These are phyloP conservation scores for Aspergillus udagawae DNA, from an alignment of 2,329 filamentous ascomycete species.

Conservation along the genomic window DNA sequence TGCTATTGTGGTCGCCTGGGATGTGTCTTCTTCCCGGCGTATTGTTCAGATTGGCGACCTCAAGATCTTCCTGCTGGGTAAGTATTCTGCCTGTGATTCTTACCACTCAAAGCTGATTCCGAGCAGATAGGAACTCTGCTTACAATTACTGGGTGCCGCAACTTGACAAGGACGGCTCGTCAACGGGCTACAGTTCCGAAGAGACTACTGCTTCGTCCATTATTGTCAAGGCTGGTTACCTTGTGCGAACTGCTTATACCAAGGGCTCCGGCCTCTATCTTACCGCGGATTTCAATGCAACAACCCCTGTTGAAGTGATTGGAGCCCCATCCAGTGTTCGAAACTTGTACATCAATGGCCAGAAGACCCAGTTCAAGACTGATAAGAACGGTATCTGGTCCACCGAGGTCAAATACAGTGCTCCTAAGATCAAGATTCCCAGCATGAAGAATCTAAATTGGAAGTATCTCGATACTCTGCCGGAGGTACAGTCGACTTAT, in stretches of 20 bases:
- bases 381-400: conserved; percentile 48
- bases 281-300: conserved; percentile 68
- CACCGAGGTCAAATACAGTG: conserved; percentile 48
- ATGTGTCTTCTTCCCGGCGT: conserved; percentile 47
- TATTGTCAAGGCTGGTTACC: conserved; percentile 43
- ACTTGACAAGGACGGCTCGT: conserved; percentile 24
- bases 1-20: conserved; percentile 47
- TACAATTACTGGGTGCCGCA: conserved; percentile 45
- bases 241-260: conserved; percentile 48
- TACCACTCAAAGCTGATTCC: conserved; percentile 9
- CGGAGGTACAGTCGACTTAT: conserved; percentile 61
- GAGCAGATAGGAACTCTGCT: conserved; percentile 48
- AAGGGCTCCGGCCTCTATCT: conserved; percentile 56
- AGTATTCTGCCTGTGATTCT: conserved; percentile 10
- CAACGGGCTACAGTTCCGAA: conserved; percentile 28
- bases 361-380: conserved; percentile 39
- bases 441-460: conserved; percentile 58
- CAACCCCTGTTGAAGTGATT: conserved; percentile 64
- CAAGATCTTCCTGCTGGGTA: conserved; percentile 54
- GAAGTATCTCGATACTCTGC: conserved; percentile 68
- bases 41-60: conserved; percentile 42
- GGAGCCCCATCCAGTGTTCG: conserved; percentile 55
- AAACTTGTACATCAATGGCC: conserved; percentile 60
- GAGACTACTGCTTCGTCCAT: conserved; percentile 30
- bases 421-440: conserved; percentile 54